Conservation (phyloP, 2,329 filamentous ascomycete genomes). For the Aureobasidium namibiae region DNA sequence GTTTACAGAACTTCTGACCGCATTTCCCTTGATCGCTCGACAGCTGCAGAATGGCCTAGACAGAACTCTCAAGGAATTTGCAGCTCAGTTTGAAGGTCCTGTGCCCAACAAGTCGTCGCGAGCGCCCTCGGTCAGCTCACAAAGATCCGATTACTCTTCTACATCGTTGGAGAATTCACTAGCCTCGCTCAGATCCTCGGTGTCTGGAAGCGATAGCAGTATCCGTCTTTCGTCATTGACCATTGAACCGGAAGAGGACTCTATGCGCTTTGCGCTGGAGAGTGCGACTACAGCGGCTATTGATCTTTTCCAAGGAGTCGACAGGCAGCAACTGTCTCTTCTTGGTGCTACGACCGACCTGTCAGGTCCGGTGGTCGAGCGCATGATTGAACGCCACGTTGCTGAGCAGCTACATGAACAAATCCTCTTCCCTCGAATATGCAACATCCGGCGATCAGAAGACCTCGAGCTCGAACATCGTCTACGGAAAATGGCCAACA, state of each 20-base stretch:
- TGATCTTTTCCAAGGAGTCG: conserved; percentile 89
- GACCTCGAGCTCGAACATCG: conserved; percentile 83
- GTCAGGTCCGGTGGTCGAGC: conserved; percentile 84
- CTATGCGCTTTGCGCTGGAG: conserved; percentile 81
- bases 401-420: conserved; percentile 83
- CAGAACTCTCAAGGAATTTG: conserved; percentile 82
- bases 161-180: conserved; percentile 23
- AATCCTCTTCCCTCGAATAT: conserved; percentile 75
- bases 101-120: conserved; percentile 46
- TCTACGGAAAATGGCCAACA: conserved; percentile 84
- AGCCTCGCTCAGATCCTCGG: conserved; percentile 26
- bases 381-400: conserved; percentile 89
- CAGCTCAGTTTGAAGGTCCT: conserved; percentile 73
- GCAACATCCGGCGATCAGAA: conserved; percentile 67
- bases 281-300: conserved; percentile 89
- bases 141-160: conserved; percentile 26
- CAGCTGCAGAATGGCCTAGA: conserved; percentile 94
- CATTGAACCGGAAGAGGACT: conserved; percentile 82
- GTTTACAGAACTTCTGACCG: conserved; percentile 80
- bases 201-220: conserved; percentile 30
- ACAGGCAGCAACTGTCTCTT: conserved; percentile 88
- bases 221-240: conserved; percentile 48
- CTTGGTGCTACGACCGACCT: conserved; percentile 88
- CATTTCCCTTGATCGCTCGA: conserved; percentile 89
- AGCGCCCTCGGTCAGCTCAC: conserved; percentile 28